Evolutionary conservation across 805 yeast species (phyloP), one percentile per base, ranked within the genome.

Genomic region (Lachancea cidri): DNA sequence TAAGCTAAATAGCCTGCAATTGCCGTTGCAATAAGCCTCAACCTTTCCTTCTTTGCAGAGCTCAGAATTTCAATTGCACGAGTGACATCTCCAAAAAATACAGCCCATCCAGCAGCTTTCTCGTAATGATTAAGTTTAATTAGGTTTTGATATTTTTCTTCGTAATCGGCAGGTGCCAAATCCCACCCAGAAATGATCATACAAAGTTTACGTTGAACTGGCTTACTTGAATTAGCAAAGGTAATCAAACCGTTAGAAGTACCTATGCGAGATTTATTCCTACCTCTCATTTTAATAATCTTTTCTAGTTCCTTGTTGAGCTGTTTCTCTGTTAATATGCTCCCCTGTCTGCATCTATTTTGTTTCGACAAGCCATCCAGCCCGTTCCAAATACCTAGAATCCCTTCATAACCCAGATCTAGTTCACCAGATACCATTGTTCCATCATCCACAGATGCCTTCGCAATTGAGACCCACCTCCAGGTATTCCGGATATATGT

Each of bases 21-120:
- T 0, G 98, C 97, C 0, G 98, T 83, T 0, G 96, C 87, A 74
- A 91, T 88, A 35, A 91, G 71, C 37, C 83, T 66, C 35, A 86
- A 69, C 40, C 81, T 67, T 57, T 83, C 88, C 43, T 76, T 80
- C 36, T 79, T 79, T 2, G 95, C 77, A n/a, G 76, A 70, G 0
- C 85, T 78, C 40, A 91, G 66, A n/a, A 87, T 82, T 33, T 77
- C 79, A 3, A 89, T 84, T 0, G 97, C 95, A 37, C 79, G 73
- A 2, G 76, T 73, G 2, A 91, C 84, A 59, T 88, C 86, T 5
- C 95, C 96, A 57, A 86, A 91, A 61, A 91, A 91, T 0, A 88
- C 89, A 0, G 97, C 97, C 95, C 96, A 86, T 0, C 95, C 98
- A 1, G 97, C 98, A 1, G 98, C 98, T 57, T 91, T 81, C 46